Conservation (phyloP, 805 yeast genomes). For the Scheffersomyces stipitis region DNA sequence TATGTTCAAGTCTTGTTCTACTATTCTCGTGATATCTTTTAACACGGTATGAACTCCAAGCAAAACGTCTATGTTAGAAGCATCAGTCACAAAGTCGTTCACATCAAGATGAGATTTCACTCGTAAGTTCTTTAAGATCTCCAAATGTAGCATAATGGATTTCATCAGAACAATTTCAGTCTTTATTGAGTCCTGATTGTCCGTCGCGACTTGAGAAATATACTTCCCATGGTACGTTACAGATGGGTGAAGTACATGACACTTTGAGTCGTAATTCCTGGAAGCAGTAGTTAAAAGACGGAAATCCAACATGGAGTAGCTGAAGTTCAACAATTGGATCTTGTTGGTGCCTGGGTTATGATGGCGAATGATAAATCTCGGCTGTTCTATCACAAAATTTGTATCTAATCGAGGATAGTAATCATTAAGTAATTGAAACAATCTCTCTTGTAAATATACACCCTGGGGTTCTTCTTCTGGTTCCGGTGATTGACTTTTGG, state of each 20-base stretch:
- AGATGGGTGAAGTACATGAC: slow-evolving; percentile 34
- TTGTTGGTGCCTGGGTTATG: slow-evolving; percentile 11
- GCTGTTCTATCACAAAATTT: slow-evolving; percentile 33
- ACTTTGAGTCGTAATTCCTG: slow-evolving; percentile 33
- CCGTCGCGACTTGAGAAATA: slow-evolving; percentile 1
- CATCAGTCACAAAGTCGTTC: slow-evolving; percentile 20
- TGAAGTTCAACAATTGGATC: slow-evolving; percentile 28
- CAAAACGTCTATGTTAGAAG: slow-evolving; percentile 29
- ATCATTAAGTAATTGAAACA: slow-evolving; percentile 26
- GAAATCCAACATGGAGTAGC: slow-evolving; percentile 35
- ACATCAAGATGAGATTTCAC: slow-evolving; percentile 20
- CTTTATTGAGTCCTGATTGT: slow-evolving; percentile 4
- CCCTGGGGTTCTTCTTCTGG: not conserved
- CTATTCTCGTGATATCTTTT: slow-evolving; percentile 21
- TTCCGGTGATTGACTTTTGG: not conserved
- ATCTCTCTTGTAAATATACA: slow-evolving; percentile 6
- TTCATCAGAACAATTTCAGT: slow-evolving; percentile 23
- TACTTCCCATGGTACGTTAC: slow-evolving; percentile 30
- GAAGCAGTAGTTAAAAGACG: slow-evolving; percentile 29
- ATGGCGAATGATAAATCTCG: slow-evolving; percentile 28
- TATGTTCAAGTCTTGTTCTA: slow-evolving; percentile 21
- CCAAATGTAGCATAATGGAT: slow-evolving; percentile 18
- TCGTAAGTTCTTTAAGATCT: slow-evolving; percentile 28
- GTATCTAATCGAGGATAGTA: slow-evolving; percentile 28
- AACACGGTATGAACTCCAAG: slow-evolving; percentile 31